These are phyloP conservation scores for Fistulinella cinereoalba DNA, from an alignment of 1,284 basidiomycete species.

Conservation along the genomic window DNA sequence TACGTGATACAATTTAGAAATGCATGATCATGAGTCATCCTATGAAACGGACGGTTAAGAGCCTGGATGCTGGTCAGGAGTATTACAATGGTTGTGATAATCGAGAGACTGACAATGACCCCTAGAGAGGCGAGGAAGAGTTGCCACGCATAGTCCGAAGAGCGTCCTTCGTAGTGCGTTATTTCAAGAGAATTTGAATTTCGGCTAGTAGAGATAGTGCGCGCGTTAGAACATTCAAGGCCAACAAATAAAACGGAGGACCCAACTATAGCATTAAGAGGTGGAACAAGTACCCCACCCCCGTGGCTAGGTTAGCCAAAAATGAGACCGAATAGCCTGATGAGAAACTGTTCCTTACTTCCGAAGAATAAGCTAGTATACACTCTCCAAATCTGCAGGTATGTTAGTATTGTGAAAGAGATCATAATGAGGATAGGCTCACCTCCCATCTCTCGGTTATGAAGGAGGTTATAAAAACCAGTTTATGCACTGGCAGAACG, in stretches of 20 bases:
- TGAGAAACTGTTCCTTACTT: constrained; percentile 41
- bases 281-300: constrained; percentile 69
- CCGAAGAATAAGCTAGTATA: constrained; percentile 79
- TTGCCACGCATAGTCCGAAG: constrained; percentile 75
- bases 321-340: neutral
- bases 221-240: neutral
- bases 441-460: constrained; percentile 56
- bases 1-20: constrained; percentile 70
- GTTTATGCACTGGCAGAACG: constrained; percentile 51
- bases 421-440: constrained; percentile 20
- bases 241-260: constrained; percentile 7
- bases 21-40: constrained; percentile 60
- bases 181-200: constrained; percentile 64
- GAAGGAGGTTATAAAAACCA: constrained; percentile 55
- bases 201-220: constrained; percentile 45
- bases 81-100: neutral
- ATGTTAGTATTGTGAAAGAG: neutral
- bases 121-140: constrained; percentile 52
- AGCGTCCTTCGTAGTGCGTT: constrained; percentile 54
- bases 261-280: constrained; percentile 75
- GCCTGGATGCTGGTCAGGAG: constrained; percentile 35
- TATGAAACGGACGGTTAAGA: constrained; percentile 63
- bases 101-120: constrained; percentile 54
- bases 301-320: constrained; percentile 40
- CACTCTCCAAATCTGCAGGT: constrained; percentile 68